Evolutionary conservation across 306 rosid genomes (phyloP).

Genomic region (Geum urbanum): DNA sequence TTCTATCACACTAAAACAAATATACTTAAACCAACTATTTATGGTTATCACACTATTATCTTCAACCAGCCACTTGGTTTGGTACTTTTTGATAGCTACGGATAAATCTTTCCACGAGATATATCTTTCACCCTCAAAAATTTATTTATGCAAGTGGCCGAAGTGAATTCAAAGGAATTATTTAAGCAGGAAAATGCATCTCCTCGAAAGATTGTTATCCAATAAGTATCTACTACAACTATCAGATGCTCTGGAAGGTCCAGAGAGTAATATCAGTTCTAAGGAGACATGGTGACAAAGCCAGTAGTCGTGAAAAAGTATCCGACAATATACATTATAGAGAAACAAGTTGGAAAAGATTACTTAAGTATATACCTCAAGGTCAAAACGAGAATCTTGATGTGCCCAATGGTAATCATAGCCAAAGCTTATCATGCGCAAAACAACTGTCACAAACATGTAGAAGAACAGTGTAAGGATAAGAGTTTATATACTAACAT

Average conservation of each 20-base stretch:
- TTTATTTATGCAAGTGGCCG: not conserved
- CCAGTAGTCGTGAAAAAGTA: not conserved
- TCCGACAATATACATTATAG: not conserved
- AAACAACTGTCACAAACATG: constrained; percentile 62
- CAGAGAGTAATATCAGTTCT: not conserved
- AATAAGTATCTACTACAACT: not conserved
- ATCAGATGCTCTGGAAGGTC: not conserved
- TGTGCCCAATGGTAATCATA: constrained; percentile 81
- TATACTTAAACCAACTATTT: not conserved
- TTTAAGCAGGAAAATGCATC: not conserved
- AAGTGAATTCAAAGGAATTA: not conserved
- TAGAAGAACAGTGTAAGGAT: constrained; percentile 16
- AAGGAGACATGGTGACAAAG: not conserved
- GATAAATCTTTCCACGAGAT: not conserved
- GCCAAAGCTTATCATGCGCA: constrained; percentile 96
- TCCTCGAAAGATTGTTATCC: not conserved
- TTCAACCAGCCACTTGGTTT: not conserved
- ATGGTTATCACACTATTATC: not conserved
- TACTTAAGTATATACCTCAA: constrained; percentile 47
- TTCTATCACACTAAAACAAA: not conserved
- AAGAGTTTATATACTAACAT: not conserved
- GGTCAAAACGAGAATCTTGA: constrained; percentile 58
- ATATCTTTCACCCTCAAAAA: not conserved
- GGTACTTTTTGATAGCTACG: not conserved
- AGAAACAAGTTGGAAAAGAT: not conserved